A percentile compares a stretch with the other conserved stretches of the same genome.
Evolutionary conservation across 129 eudicot genomes (phyloP).

Genomic region (Tagetes patula): DNA sequence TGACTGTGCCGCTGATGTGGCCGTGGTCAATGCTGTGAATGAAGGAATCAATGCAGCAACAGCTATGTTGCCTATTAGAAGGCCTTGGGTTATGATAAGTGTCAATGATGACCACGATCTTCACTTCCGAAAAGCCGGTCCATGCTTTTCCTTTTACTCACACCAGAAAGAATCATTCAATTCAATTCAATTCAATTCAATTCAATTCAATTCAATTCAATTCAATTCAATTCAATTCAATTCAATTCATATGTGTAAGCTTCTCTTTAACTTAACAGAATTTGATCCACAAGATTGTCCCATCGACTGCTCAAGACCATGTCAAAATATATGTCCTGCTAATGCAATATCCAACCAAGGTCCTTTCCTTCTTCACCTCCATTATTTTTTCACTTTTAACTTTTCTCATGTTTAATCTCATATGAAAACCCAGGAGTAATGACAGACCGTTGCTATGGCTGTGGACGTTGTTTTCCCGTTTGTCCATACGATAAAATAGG

Average conservation of each 20-base stretch:
- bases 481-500: conserved; percentile 99
- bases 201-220: no score
- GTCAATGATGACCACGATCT: conserved; percentile 95
- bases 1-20: conserved; percentile 97
- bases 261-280: conserved; percentile 42
- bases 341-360: conserved; percentile 79
- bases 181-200: no score
- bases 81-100: conserved; percentile 99
- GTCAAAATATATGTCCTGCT: conserved; percentile 88
- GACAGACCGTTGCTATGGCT: conserved; percentile 91
- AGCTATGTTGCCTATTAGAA: conserved; percentile 59
- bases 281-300: conserved; percentile 92
- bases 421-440: conserved; percentile 75
- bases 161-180: no score
- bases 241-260: background rate
- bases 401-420: conserved; percentile 8
- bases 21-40: conserved; percentile 84
- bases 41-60: conserved; percentile 85
- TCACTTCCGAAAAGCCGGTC: conserved; percentile 98
- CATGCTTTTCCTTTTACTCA: no score
- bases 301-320: conserved; percentile 82
- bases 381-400: conserved; percentile 12
- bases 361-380: conserved; percentile 20
- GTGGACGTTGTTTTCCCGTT: conserved; percentile 90
- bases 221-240: no score